These are phyloP conservation scores for Mortierella sp. DNA, from an alignment of 371 early-diverging fungal species.

Conservation along the genomic window DNA sequence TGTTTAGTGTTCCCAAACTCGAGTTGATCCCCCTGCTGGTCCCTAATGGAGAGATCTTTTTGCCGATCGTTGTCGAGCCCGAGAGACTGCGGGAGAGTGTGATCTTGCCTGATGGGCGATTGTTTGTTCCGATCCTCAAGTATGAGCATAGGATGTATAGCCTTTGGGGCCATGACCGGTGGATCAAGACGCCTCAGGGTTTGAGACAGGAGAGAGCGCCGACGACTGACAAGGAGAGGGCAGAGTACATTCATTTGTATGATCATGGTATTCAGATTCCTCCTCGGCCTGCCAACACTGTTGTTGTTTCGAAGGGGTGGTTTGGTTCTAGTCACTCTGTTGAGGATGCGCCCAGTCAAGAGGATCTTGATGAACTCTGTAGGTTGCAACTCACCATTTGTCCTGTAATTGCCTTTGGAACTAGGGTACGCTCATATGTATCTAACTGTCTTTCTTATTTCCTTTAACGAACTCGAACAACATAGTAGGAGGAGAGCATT, in stretches of 20 bases:
- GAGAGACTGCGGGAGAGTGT: constrained; percentile 51
- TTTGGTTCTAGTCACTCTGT: constrained; percentile 63
- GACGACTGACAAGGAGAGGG: constrained; percentile 8
- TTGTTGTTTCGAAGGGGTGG: constrained; percentile 62
- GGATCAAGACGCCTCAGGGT: constrained; percentile 33
- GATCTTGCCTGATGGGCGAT: constrained; percentile 63
- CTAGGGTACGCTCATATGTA: too few species aligned
- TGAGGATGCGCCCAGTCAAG: constrained; percentile 61
- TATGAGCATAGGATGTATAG: constrained; percentile 64
- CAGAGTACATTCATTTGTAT: constrained; percentile 57
- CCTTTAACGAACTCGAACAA: neutral
- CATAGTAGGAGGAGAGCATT: constrained; percentile 40
- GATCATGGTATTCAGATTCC: constrained; percentile 59
- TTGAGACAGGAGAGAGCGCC: constrained; percentile 20
- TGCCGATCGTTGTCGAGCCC: constrained; percentile 45
- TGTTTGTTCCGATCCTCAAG: constrained; percentile 62
- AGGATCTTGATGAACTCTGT: constrained; percentile 67
- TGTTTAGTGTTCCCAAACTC: constrained; percentile 51
- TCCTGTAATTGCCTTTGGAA: neutral
- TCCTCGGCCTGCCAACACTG: constrained; percentile 56
- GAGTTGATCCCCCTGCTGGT: constrained; percentile 41
- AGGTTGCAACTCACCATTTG: constrained; percentile 18
- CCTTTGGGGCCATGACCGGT: constrained; percentile 42
- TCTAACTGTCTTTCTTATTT: neutral
- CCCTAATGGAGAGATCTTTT: constrained; percentile 21